Evolutionary conservation across 2,329 filamentous ascomycete species (phyloP).

Genomic region (Aspergillus pseudotamarii): DNA sequence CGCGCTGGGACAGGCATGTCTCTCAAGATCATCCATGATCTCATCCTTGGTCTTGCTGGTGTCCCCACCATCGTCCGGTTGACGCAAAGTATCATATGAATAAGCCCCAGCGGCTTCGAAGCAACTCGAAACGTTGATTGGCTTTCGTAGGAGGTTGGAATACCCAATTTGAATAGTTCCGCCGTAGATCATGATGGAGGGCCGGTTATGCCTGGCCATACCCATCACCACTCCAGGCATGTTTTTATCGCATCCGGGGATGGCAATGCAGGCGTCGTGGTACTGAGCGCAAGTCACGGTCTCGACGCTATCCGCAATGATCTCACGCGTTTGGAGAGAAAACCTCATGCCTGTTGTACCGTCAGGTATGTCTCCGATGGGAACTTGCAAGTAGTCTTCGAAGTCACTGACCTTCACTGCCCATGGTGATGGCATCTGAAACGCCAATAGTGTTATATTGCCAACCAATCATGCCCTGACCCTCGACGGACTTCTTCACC

Average conservation of each 20-base stretch:
- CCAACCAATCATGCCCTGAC: slow-evolving; percentile 88
- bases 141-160: slow-evolving; percentile 71
- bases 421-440: slow-evolving; percentile 94
- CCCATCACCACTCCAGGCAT: slow-evolving; percentile 94
- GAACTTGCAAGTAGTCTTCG: background rate
- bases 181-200: slow-evolving; percentile 93
- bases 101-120: slow-evolving; percentile 87
- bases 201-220: slow-evolving; percentile 86
- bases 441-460: slow-evolving; percentile 92
- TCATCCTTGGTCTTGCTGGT: slow-evolving; percentile 71
- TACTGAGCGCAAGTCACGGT: slow-evolving; percentile 89
- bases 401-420: slow-evolving; percentile 70
- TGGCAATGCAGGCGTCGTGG: slow-evolving; percentile 90
- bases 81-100: slow-evolving; percentile 71
- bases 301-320: slow-evolving; percentile 94
- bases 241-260: slow-evolving; percentile 96
- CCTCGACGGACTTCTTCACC: slow-evolving; percentile 78
- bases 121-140: slow-evolving; percentile 85
- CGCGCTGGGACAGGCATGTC: slow-evolving; percentile 73
- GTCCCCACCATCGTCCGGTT: slow-evolving; percentile 67
- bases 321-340: slow-evolving; percentile 84
- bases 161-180: slow-evolving; percentile 89
- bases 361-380: slow-evolving; percentile 18
- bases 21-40: slow-evolving; percentile 81
- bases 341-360: slow-evolving; percentile 78